Evolutionary conservation across 768 basidiomycete genomes (phyloP).

Genomic region (Kwoniella botswanensis): DNA sequence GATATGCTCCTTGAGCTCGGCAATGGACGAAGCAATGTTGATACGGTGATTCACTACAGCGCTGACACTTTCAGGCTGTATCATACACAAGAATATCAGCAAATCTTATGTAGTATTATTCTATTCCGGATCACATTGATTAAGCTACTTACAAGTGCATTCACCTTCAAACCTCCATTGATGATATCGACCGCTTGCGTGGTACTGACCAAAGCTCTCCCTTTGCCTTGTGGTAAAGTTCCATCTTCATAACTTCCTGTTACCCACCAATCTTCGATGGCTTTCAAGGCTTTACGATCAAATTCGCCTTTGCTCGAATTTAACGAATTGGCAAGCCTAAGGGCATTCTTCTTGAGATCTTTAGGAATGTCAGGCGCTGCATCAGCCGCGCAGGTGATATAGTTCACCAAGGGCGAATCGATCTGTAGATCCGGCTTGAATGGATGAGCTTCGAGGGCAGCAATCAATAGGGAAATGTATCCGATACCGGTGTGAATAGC

Average conservation of each 20-base stretch:
- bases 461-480: conserved; percentile 71
- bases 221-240: conserved; percentile 19
- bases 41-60: conserved; percentile 55
- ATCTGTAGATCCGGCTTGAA: conserved; percentile 47
- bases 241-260: conserved; percentile 13
- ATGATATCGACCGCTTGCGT: conserved; percentile 78
- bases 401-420: conserved; percentile 44
- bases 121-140: neutral
- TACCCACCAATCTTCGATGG: conserved; percentile 22
- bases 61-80: conserved; percentile 43
- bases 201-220: conserved; percentile 36
- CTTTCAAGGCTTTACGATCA: conserved; percentile 25
- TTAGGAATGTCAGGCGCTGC: conserved; percentile 66
- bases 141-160: too few relatives aligned
- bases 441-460: conserved; percentile 71
- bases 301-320: conserved; percentile 16
- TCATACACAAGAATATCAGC: neutral
- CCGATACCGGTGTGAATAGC: conserved; percentile 63
- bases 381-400: conserved; percentile 68
- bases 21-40: conserved; percentile 43
- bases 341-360: conserved; percentile 59
- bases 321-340: neutral
- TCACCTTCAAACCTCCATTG: conserved; percentile 64
- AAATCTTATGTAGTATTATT: neutral
- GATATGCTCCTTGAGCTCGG: conserved; percentile 40